Percentiles rank a stretch among this genome's conserved stretches.
Evolutionary conservation across 768 basidiomycete species (phyloP).

Genomic region (Leccinum rimulosum): DNA sequence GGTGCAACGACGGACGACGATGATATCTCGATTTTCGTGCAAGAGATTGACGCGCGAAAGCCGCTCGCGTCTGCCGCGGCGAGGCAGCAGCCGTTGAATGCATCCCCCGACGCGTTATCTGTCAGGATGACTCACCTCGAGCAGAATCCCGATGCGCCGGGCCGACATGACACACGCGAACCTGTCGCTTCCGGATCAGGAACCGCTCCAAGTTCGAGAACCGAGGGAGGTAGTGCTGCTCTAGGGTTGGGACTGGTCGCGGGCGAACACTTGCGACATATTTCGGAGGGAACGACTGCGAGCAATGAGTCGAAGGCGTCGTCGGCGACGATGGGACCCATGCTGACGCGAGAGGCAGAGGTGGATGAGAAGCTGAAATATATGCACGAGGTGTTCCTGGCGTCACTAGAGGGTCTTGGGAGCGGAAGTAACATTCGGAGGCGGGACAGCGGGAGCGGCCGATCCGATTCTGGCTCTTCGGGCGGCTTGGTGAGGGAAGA

Average conservation of each 20-base stretch:
- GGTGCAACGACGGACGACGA: conserved; percentile 63
- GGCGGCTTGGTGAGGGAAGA: conserved; percentile 11
- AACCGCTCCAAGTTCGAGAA: conserved; percentile 1
- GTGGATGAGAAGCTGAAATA: conserved; percentile 60
- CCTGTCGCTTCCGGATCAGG: conserved; percentile 2
- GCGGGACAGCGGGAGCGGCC: conserved; percentile 15
- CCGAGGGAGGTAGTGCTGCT: background rate
- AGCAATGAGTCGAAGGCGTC: conserved; percentile 23
- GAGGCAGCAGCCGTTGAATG: conserved; percentile 9
- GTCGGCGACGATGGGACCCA: conserved; percentile 39
- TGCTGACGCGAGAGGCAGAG: conserved; percentile 64
- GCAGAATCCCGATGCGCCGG: conserved; percentile 8
- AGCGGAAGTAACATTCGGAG: conserved; percentile 31
- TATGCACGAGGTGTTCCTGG: conserved; percentile 69
- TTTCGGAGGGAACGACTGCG: conserved; percentile 19
- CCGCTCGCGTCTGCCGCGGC: conserved; percentile 43
- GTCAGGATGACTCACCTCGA: background rate
- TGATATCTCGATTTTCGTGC: conserved; percentile 74
- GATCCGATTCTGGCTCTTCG: conserved; percentile 12
- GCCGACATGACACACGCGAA: conserved; percentile 2
- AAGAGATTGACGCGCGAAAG: conserved; percentile 70
- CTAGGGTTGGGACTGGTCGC: conserved; percentile 18
- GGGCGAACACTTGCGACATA: conserved; percentile 17
- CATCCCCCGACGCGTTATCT: background rate
- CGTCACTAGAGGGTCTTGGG: conserved; percentile 60